Conservation (phyloP, 371 early-diverging fungal species). For the Mucor irregularis region DNA sequence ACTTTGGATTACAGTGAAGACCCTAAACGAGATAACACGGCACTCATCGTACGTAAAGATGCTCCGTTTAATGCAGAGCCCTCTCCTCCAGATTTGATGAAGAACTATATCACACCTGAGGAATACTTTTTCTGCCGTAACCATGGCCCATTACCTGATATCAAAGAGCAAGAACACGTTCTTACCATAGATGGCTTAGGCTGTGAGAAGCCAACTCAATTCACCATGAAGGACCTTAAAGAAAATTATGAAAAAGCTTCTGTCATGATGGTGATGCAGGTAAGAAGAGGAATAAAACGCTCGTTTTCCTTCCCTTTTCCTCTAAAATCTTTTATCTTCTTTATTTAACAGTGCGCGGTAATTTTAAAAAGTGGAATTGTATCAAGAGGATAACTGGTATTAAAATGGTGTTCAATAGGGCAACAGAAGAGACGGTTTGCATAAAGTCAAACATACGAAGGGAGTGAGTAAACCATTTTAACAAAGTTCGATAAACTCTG, state of each 20-base stretch:
- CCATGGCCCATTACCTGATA: slow-evolving; percentile 84
- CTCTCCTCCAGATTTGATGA: slow-evolving; percentile 42
- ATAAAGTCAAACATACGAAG: slow-evolving; percentile 73
- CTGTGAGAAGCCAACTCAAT: not conserved
- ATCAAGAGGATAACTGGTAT: no score
- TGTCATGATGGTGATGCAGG: slow-evolving; percentile 51
- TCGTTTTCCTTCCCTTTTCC: not conserved
- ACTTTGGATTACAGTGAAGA: slow-evolving; percentile 39
- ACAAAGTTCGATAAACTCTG: not conserved
- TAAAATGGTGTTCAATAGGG: slow-evolving; percentile 42
- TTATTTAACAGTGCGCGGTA: slow-evolving; percentile 30
- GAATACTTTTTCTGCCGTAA: slow-evolving; percentile 68
- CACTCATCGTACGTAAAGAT: slow-evolving; percentile 45
- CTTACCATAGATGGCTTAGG: slow-evolving; percentile 42
- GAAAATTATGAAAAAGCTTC: slow-evolving; percentile 28
- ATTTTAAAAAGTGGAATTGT: not conserved
- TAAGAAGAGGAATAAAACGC: slow-evolving; percentile 12
- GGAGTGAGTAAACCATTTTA: slow-evolving; percentile 42
- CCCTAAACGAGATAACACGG: slow-evolving; percentile 15
- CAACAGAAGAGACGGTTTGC: slow-evolving; percentile 82
- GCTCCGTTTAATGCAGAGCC: slow-evolving; percentile 65
- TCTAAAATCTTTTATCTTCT: not conserved
- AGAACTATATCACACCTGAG: slow-evolving; percentile 57
- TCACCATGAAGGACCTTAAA: slow-evolving; percentile 54
- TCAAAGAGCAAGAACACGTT: slow-evolving; percentile 48